phyloP scores from a whole-genome alignment of 2,329 filamentous ascomycete species.

The Colletotrichum incanum region DNA sequence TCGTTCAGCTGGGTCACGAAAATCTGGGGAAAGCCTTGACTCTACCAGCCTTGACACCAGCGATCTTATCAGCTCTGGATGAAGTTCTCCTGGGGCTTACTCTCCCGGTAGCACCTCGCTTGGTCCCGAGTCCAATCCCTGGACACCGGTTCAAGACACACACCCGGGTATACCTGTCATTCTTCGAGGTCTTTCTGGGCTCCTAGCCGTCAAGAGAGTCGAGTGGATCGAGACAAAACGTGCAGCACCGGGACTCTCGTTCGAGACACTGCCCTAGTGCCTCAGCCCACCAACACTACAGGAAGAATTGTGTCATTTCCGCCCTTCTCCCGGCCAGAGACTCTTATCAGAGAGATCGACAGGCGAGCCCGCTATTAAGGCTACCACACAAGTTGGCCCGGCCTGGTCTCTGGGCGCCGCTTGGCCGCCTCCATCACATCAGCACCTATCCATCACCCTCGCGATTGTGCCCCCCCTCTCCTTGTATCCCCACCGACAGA shows the following conservation, averaged over 20 bases:
- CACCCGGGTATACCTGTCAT: not conserved
- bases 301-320: constrained; percentile 39
- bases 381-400: constrained; percentile 33
- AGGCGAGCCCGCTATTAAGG: constrained; percentile 35
- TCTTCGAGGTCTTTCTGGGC: constrained; percentile 6
- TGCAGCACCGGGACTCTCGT: constrained; percentile 10
- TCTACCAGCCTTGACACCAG: not conserved
- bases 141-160: not conserved
- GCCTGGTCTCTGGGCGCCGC: constrained; percentile 24
- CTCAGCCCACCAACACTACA: constrained; percentile 17
- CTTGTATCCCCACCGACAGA: constrained; percentile 31
- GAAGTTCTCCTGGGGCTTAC: not conserved
- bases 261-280: constrained; percentile 14
- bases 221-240: constrained; percentile 14
- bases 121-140: not conserved
- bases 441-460: constrained; percentile 18
- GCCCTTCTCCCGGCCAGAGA: constrained; percentile 12
- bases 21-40: not conserved
- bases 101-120: not conserved
- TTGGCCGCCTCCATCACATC: constrained; percentile 34
- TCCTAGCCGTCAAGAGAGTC: not conserved
- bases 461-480: constrained; percentile 14
- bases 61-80: constrained; percentile 1
- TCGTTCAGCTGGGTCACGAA: not conserved
- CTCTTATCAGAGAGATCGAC: constrained; percentile 42